Conservation (phyloP, 352 stramenopile species). For the Pythium apleroticum region DNA sequence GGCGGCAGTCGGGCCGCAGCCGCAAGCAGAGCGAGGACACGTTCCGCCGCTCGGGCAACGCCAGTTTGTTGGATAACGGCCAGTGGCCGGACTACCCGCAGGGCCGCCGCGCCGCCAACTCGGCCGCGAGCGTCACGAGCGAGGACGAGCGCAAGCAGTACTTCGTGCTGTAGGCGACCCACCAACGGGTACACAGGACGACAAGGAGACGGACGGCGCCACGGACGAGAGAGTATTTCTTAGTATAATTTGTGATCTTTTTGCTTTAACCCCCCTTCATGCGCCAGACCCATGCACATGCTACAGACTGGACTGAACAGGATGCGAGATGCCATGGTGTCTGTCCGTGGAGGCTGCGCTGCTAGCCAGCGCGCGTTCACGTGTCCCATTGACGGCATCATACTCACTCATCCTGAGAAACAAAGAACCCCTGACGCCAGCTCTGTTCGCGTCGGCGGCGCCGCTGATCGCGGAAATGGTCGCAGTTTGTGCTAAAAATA, state of each 20-base stretch:
- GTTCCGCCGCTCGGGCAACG: conserved; percentile 60
- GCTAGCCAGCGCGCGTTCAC: too few species aligned
- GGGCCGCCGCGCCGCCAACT: conserved; percentile 36
- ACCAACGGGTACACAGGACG: conserved; percentile 3
- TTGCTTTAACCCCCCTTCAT: not conserved
- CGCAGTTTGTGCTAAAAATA: not conserved
- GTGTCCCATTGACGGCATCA: not conserved
- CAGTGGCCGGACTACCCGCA: conserved; percentile 41
- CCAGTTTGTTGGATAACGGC: conserved; percentile 41
- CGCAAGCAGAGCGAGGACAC: conserved; percentile 60
- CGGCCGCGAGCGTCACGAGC: conserved; percentile 36
- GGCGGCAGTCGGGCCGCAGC: conserved; percentile 53
- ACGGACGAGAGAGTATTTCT: conserved; percentile 1
- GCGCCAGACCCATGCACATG: not conserved
- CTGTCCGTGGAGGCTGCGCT: too few species aligned
- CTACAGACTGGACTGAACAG: not conserved
- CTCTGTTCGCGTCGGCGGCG: not conserved
- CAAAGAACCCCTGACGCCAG: not conserved
- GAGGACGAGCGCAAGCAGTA: conserved; percentile 82
- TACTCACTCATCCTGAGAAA: not conserved
- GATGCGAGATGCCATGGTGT: not conserved
- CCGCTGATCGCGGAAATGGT: not conserved
- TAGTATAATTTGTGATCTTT: conserved; percentile 11
- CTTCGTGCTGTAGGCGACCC: conserved; percentile 64
- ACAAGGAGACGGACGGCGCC: conserved; percentile 8